phyloP scores from a whole-genome alignment of 495 filamentous ascomycete genomes.

The Xylaria bambusicola region DNA sequence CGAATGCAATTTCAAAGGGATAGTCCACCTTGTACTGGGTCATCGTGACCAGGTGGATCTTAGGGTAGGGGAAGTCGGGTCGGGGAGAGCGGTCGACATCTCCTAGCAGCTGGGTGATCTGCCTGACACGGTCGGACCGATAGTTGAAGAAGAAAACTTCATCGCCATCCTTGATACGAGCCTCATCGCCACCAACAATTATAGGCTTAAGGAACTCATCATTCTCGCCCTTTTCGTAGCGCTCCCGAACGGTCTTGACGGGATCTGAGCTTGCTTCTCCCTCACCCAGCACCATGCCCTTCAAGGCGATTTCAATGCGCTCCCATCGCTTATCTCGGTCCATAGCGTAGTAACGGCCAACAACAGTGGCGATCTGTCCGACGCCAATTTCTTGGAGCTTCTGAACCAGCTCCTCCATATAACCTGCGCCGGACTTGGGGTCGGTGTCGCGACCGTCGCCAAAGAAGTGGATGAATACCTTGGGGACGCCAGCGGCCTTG shows the following conservation, averaged over 20 bases:
- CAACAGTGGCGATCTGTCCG: conserved; percentile 88
- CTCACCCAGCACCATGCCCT: conserved; percentile 81
- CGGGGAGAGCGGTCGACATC: conserved; percentile 85
- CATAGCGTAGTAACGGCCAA: conserved; percentile 98
- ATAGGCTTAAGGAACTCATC: conserved; percentile 99
- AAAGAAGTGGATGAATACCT: conserved; percentile 98
- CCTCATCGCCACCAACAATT: conserved; percentile 83
- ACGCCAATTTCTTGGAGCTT: conserved; percentile 79
- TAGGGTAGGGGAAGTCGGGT: conserved; percentile 93
- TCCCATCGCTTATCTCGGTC: conserved; percentile 99
- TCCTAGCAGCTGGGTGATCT: conserved; percentile 92
- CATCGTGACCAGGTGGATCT: conserved; percentile 93
- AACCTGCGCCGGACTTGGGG: conserved; percentile 83
- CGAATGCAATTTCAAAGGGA: conserved; percentile 90
- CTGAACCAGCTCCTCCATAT: conserved; percentile 81
- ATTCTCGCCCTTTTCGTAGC: conserved; percentile 83
- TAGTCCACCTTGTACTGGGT: conserved; percentile 97
- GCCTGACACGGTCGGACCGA: conserved; percentile 95
- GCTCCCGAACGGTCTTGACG: conserved; percentile 80
- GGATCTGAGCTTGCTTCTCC: conserved; percentile 83
- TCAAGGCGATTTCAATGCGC: conserved; percentile 83
- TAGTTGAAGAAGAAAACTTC: conserved; percentile 99
- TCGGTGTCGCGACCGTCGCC: conserved; percentile 97
- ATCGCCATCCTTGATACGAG: conserved; percentile 84
- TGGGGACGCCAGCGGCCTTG: conserved; percentile 79